These are phyloP conservation scores for Aureobasidium lini DNA, from an alignment of 2,329 filamentous ascomycete species.

Conservation along the genomic window DNA sequence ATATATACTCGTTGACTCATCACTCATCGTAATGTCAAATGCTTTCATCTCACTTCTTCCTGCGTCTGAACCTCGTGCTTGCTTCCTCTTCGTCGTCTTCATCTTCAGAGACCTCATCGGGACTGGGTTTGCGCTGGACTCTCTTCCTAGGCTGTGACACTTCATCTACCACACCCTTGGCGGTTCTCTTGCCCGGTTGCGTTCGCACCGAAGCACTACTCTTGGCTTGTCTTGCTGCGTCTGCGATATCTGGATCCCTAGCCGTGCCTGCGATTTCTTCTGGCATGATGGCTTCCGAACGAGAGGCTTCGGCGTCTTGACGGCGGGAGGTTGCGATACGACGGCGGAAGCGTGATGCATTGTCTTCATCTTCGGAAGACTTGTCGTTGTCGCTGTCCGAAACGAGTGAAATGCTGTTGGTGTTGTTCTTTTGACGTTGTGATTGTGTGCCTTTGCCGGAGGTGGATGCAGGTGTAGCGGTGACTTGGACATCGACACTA, in stretches of 20 bases:
- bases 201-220: not conserved
- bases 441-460: not conserved
- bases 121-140: slow-evolving; percentile 21
- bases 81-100: slow-evolving; percentile 47
- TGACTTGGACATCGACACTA: slow-evolving; percentile 5
- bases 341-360: slow-evolving; percentile 23
- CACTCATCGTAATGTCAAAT: too few species aligned
- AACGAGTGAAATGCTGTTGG: slow-evolving; percentile 14
- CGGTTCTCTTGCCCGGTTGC: slow-evolving; percentile 13
- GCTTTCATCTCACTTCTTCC: slow-evolving; percentile 22
- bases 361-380: slow-evolving; percentile 14
- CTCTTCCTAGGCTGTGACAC: slow-evolving; percentile 23
- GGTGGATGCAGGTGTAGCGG: not conserved
- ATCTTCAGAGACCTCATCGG: slow-evolving; percentile 28
- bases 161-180: slow-evolving; percentile 16
- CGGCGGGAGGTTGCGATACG: slow-evolving; percentile 21
- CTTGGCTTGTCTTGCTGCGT: slow-evolving; percentile 9
- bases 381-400: slow-evolving; percentile 13
- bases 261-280: slow-evolving; percentile 16
- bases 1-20: too few species aligned
- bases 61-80: slow-evolving; percentile 43
- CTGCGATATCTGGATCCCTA: slow-evolving; percentile 11
- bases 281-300: slow-evolving; percentile 13
- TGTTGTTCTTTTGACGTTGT: not conserved
- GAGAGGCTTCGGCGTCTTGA: slow-evolving; percentile 21